Evolutionary conservation across 805 yeast species (phyloP), one percentile per base, ranked within the genome.

Genomic region (Danielozyma ontarioensis): DNA sequence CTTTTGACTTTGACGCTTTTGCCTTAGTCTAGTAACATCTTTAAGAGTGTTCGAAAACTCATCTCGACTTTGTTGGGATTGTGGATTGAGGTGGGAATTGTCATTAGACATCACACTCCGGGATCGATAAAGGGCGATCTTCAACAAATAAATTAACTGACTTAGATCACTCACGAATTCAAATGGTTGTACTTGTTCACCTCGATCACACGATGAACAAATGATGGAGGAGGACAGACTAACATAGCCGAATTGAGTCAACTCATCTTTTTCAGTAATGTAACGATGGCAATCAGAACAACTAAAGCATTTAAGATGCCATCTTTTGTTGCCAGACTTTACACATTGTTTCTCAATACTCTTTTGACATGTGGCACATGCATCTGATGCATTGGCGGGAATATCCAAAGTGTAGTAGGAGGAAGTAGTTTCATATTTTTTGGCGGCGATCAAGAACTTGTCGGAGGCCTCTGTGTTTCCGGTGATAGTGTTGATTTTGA

Each of bases 341-440:
- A 79, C 62, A 59, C 97, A 90, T n/a, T 72, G 72, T 45, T 81
- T 93, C 56, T 93, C 97, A 25, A 90, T 84, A 44, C 88, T 78
- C 52, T 78, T 76, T 2, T 68, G 64, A 55, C 98, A 93, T 1
- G 57, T 52, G 10, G 63, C 63, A 59, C 98, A 93, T 3, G 76
- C 69, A 53, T 90, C 97, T 5, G 87, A 81, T 2, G 90, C 74
- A 34, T 72, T 73, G 2, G 67, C 48, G 0, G 83, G 70, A 4
- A 82, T 69, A 4, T 66, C 55, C 35, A 79, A 62, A 19, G 50
- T 48, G 12, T 62, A 10, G 8, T 6, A 19, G 22, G 27, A 32
- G 27, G 37, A 42, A 25, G 45, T 45, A 13, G 42, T 44, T 28
- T 55, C 59, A 22, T 41, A 53, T 19, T 53, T 57, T 31, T 72